Conservation (phyloP, 768 basidiomycete species). For the Phaeotremella skinneri region DNA sequence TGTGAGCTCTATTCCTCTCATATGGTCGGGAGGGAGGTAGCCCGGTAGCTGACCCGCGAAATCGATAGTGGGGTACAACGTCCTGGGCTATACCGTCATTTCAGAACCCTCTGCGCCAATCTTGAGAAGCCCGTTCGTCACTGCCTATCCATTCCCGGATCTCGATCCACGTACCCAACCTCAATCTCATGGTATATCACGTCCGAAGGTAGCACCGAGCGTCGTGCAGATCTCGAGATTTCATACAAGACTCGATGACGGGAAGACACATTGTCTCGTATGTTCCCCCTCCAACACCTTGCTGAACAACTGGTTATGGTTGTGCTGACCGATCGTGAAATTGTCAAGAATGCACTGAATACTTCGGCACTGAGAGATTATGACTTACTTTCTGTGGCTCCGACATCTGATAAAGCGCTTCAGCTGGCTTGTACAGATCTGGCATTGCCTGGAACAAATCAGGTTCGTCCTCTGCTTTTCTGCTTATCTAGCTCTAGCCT, state of each 20-base stretch:
- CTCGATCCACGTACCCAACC: constrained; percentile 34
- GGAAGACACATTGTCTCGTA: constrained; percentile 42
- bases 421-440: constrained; percentile 47
- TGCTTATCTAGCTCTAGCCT: neutral
- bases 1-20: constrained; percentile 22
- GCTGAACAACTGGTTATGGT: neutral
- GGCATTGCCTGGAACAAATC: constrained; percentile 45
- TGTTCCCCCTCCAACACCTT: constrained; percentile 10
- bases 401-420: constrained; percentile 44
- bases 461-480: constrained; percentile 17
- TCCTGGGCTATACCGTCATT: constrained; percentile 39
- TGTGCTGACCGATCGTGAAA: neutral
- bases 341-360: constrained; percentile 40
- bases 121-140: constrained; percentile 33
- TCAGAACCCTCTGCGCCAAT: constrained; percentile 30
- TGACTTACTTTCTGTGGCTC: constrained; percentile 45
- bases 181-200: neutral
- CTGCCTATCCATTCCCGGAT: constrained; percentile 35
- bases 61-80: constrained; percentile 40
- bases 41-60: neutral
- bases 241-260: constrained; percentile 47
- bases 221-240: constrained; percentile 46
- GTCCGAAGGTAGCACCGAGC: constrained; percentile 6
- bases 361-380: constrained; percentile 32
- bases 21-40: neutral